Evolutionary conservation across 1,284 basidiomycete species (phyloP).

Genomic region (Irpex rosettiformis): DNA sequence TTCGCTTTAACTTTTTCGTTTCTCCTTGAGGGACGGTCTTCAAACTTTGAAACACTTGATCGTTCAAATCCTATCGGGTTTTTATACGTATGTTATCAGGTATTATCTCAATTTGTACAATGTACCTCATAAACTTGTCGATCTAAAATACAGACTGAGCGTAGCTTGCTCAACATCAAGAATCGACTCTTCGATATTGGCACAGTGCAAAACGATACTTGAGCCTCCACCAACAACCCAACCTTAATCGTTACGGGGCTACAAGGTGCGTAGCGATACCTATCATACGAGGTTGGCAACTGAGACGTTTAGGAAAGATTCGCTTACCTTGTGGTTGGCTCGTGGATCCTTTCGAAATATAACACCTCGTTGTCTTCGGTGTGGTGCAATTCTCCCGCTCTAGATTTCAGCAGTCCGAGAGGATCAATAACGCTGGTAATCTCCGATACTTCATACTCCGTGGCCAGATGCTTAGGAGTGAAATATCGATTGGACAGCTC

Average conservation of each 20-base stretch:
- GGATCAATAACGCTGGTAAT: background rate
- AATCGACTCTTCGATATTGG: background rate
- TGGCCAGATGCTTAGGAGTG: background rate
- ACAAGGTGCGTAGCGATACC: background rate
- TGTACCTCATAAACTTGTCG: background rate
- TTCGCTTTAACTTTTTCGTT: background rate
- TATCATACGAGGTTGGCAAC: background rate
- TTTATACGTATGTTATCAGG: background rate
- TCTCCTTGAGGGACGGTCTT: too few species aligned
- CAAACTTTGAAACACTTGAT: background rate
- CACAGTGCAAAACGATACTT: background rate
- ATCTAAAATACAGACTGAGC: background rate
- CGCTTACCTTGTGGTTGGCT: background rate
- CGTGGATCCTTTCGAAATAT: background rate
- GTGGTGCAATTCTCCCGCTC: background rate
- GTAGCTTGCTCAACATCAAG: background rate
- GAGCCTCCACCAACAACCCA: background rate
- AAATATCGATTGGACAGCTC: background rate
- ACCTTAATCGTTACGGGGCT: background rate
- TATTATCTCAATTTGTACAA: background rate
- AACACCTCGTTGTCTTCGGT: slow-evolving; percentile 1
- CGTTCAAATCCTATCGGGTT: background rate
- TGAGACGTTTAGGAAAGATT: background rate
- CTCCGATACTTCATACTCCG: too few species aligned
- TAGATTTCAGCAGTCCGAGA: background rate